Conservation (phyloP, 768 basidiomycete genomes). For the Tulasnella sp. region DNA sequence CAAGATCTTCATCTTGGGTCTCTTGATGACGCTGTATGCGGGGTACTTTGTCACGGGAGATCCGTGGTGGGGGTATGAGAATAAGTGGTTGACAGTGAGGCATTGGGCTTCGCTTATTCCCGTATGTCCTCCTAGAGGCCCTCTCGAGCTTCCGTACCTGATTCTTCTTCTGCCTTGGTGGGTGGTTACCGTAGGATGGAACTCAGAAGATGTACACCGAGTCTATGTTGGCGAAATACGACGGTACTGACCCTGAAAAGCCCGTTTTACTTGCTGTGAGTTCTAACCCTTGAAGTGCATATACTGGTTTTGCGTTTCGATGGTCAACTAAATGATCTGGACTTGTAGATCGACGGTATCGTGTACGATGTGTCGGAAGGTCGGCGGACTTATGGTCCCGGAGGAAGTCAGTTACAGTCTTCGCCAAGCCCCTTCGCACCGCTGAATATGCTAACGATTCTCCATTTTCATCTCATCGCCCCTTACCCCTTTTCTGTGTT, state of each 20-base stretch:
- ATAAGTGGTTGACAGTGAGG: slow-evolving; percentile 43
- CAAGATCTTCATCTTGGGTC: slow-evolving; percentile 55
- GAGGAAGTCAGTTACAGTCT: slow-evolving; percentile 41
- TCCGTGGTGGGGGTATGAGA: slow-evolving; percentile 74
- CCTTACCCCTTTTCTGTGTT: neutral
- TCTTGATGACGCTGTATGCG: slow-evolving; percentile 49
- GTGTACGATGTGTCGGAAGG: slow-evolving; percentile 87
- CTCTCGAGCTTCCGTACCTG: slow-evolving; percentile 18
- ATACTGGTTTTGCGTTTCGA: slow-evolving; percentile 10
- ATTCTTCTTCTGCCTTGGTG: slow-evolving; percentile 20
- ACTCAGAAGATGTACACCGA: slow-evolving; percentile 58
- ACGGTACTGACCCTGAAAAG: slow-evolving; percentile 54
- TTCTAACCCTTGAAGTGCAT: slow-evolving; percentile 13
- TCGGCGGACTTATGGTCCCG: slow-evolving; percentile 72
- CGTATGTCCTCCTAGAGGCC: slow-evolving; percentile 30
- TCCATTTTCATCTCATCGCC: neutral
- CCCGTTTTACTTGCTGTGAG: slow-evolving; percentile 82
- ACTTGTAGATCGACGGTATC: slow-evolving; percentile 71
- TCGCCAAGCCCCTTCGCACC: neutral
- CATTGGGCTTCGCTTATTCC: slow-evolving; percentile 56
- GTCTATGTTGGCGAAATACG: slow-evolving; percentile 51
- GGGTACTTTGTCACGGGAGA: slow-evolving; percentile 85
- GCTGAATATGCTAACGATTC: neutral
- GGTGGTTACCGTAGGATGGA: slow-evolving; percentile 38
- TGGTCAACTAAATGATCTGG: slow-evolving; percentile 20